Evolutionary conservation across 2,329 filamentous ascomycete species (phyloP), one percentile per base, ranked within the genome.

Genomic region (Aotearoamyces nothofagi): DNA sequence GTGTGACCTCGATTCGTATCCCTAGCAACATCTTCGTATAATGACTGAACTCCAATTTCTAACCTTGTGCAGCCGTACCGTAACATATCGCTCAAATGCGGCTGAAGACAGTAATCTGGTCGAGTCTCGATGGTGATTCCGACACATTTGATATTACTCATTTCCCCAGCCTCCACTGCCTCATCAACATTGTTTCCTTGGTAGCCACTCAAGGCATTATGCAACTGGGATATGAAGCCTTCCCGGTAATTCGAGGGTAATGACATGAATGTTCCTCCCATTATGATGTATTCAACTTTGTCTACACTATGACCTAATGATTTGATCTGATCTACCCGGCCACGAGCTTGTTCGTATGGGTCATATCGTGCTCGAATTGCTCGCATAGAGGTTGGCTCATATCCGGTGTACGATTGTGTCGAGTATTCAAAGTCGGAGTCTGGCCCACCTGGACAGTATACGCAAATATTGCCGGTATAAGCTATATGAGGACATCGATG

Each of bases 201-300:
- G 50, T 98, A 98, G 5, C 90, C 90, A 40, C 84, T 94, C 5
- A 98, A 69, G 2, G 90, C 90, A 49, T 98, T 98, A 58, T 98
- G 90, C 28, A 98, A 66, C 48, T 94, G 87, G 1, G 84, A 78
- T 34, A 98, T 93, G 46, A 98, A 98, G 32, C 81, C 74, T 36
- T 98, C 82, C 15, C 90, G 67, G 53, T 98, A 98, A 14, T 78
- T 74, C 45, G 84, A 75, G 6, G 87, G 68, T 15, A 98, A 58
- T 3, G 87, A 96, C 92, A 98, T 98, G 56, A 98, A 98, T 0
- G 90, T 98, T 40, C 90, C 90, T 35, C 90, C 90, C 90, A 98
- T 98, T 51, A 98, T 93, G 49, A 98, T 98, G 54, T 96, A 98
- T 60, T 98, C 90, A 14, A 98, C 90, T 54, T 98, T 98, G 58